A percentile compares a stretch with the other conserved stretches of the same genome.
phyloP scores from a whole-genome alignment of 352 stramenopile species.

The Globisporangium iwayamae region DNA sequence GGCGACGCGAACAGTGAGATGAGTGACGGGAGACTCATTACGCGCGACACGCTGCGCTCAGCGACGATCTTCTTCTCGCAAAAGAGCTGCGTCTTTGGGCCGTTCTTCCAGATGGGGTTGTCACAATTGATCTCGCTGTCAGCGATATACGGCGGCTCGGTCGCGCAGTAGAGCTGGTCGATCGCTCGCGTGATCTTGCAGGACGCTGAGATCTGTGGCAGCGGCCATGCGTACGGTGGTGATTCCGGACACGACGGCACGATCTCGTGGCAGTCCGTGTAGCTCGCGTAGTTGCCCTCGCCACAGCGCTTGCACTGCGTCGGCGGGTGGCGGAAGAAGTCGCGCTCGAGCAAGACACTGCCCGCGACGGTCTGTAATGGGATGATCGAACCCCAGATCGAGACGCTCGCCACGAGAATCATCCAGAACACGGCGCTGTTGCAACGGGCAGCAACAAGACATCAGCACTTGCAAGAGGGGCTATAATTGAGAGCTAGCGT shows the following conservation, averaged over 20 bases:
- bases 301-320: slow-evolving; percentile 31
- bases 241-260: slow-evolving; percentile 28
- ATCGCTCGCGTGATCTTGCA: slow-evolving; percentile 29
- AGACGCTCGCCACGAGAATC: slow-evolving; percentile 58
- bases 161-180: slow-evolving; percentile 35
- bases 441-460: neutral
- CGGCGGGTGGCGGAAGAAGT: slow-evolving; percentile 43
- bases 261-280: slow-evolving; percentile 43
- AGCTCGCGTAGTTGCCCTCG: slow-evolving; percentile 33
- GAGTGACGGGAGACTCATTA: slow-evolving; percentile 83
- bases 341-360: slow-evolving; percentile 72
- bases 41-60: slow-evolving; percentile 30
- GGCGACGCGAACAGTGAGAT: slow-evolving; percentile 70
- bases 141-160: slow-evolving; percentile 29
- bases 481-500: neutral
- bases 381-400: slow-evolving; percentile 78
- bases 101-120: slow-evolving; percentile 34
- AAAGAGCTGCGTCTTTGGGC: slow-evolving; percentile 26
- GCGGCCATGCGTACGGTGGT: slow-evolving; percentile 38
- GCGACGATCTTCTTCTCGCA: slow-evolving; percentile 41
- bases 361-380: slow-evolving; percentile 84
- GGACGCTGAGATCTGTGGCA: slow-evolving; percentile 31
- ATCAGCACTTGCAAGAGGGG: neutral
- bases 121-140: slow-evolving; percentile 53
- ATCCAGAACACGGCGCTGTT: slow-evolving; percentile 60